phyloP scores from a whole-genome alignment of 2,329 filamentous ascomycete species.

The Fusarium acutatum region DNA sequence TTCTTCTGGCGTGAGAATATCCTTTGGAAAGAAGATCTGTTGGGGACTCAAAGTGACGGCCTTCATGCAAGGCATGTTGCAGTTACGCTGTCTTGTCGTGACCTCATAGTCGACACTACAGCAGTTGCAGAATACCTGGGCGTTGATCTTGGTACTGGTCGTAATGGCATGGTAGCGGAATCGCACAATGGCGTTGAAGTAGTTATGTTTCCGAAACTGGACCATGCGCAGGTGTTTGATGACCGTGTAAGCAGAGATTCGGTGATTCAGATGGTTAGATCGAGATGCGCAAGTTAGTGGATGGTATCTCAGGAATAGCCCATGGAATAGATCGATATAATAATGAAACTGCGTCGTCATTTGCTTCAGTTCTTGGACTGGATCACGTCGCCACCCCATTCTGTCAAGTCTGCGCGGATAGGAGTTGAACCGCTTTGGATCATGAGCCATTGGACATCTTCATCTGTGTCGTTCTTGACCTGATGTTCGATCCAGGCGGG shows the following conservation, averaged over 20 bases:
- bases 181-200: slow-evolving; percentile 56
- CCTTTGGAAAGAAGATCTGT: slow-evolving; percentile 73
- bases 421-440: slow-evolving; percentile 69
- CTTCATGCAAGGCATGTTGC: slow-evolving; percentile 54
- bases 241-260: slow-evolving; percentile 39
- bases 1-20: slow-evolving; percentile 80
- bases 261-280: slow-evolving; percentile 44
- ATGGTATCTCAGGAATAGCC: slow-evolving; percentile 2
- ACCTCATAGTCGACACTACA: slow-evolving; percentile 71
- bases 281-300: slow-evolving; percentile 36
- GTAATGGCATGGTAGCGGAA: slow-evolving; percentile 16
- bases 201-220: slow-evolving; percentile 66
- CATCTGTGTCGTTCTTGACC: slow-evolving; percentile 70
- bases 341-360: neutral
- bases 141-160: slow-evolving; percentile 4
- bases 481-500: slow-evolving; percentile 77
- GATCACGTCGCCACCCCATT: slow-evolving; percentile 65
- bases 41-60: slow-evolving; percentile 34
- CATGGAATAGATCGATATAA: neutral
- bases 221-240: slow-evolving; percentile 72
- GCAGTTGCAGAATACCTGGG: slow-evolving; percentile 66
- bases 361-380: slow-evolving; percentile 22
- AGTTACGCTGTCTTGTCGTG: slow-evolving; percentile 66
- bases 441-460: slow-evolving; percentile 71
- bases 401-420: slow-evolving; percentile 68